Conservation (phyloP, 306 rosid species). For the Sesbania bispinosa region DNA sequence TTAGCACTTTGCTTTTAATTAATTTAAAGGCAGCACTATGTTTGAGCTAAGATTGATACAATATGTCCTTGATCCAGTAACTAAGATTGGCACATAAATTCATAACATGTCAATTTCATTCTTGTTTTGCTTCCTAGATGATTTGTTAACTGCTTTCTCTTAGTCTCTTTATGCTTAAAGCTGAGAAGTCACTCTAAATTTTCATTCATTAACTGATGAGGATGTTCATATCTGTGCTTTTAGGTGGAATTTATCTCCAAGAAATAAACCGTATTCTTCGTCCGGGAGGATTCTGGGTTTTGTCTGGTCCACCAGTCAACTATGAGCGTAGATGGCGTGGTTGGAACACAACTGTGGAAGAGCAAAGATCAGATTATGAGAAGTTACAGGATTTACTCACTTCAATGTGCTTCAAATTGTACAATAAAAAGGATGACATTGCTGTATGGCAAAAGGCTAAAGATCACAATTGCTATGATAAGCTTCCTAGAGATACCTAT, state of each 20-base stretch:
- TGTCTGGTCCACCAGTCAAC: constrained; percentile 98
- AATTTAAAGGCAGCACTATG: not conserved
- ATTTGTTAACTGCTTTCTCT: not conserved
- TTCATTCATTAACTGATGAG: not conserved
- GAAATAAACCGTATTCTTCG: constrained; percentile 94
- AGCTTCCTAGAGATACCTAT: constrained; percentile 55
- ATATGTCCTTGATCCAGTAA: not conserved
- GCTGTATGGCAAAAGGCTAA: constrained; percentile 88
- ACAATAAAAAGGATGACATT: constrained; percentile 87
- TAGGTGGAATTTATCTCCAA: constrained; percentile 89
- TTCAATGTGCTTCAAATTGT: constrained; percentile 83
- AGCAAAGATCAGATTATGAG: constrained; percentile 76
- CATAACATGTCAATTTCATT: not conserved
- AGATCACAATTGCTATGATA: constrained; percentile 62
- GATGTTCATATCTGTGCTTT: constrained; percentile 9
- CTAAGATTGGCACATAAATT: constrained; percentile 11
- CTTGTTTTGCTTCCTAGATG: not conserved
- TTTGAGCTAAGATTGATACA: no score
- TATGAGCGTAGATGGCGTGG: constrained; percentile 84
- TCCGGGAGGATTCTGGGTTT: constrained; percentile 95
- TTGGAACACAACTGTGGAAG: constrained; percentile 92
- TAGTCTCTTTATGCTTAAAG: not conserved
- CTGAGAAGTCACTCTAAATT: not conserved
- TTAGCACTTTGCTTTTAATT: not conserved
- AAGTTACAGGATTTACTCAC: constrained; percentile 75